phyloP scores from a whole-genome alignment of 257 asterid genomes.

The Ophiorrhiza pumila region DNA sequence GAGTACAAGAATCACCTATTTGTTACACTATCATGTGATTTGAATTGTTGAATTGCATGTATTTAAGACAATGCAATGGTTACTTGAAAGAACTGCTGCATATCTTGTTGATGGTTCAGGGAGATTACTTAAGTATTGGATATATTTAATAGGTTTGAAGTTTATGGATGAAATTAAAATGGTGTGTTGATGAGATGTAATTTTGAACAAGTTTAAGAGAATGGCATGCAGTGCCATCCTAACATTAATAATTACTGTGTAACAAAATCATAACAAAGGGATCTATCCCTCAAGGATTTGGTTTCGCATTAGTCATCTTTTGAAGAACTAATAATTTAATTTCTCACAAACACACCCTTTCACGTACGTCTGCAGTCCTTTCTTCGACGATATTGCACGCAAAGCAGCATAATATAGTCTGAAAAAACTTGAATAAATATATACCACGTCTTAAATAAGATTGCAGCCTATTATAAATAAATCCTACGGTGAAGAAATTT shows the following conservation, averaged over 20 bases:
- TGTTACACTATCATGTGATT: background rate
- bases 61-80: background rate
- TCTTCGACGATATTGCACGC: background rate
- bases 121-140: background rate
- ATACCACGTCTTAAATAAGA: background rate
- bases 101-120: background rate
- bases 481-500: too few relatives aligned
- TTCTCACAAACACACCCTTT: background rate
- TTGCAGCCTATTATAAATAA: background rate
- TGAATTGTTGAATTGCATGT: background rate
- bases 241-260: background rate
- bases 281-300: background rate
- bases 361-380: background rate
- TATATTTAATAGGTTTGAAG: background rate
- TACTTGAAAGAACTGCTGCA: background rate
- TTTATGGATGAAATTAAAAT: background rate
- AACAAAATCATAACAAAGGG: background rate
- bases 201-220: background rate
- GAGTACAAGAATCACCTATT: slow-evolving; percentile 18
- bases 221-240: background rate
- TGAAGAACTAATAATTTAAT: background rate
- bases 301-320: background rate
- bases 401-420: background rate
- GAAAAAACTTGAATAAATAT: background rate
- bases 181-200: background rate